phyloP scores from a whole-genome alignment of 2,329 filamentous ascomycete genomes.

The Aspergillus calidoustus region DNA sequence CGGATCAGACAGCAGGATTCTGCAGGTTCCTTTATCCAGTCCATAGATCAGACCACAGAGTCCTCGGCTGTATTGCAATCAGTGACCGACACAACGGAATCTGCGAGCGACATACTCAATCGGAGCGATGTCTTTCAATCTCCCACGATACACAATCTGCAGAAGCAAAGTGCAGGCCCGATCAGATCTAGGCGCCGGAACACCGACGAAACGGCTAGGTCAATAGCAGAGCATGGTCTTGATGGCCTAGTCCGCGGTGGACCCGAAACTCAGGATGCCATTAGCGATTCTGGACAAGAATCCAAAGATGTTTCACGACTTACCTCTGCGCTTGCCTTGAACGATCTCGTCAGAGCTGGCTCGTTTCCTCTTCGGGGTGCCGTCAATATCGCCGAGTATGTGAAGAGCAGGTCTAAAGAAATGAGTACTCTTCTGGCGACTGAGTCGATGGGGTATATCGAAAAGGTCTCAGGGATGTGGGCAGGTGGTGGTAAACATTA shows the following conservation, averaged over 20 bases:
- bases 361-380: slow-evolving; percentile 82
- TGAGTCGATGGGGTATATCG: slow-evolving; percentile 94
- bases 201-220: slow-evolving; percentile 43
- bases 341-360: slow-evolving; percentile 65
- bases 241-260: slow-evolving; percentile 16
- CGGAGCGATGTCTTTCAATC: slow-evolving; percentile 87
- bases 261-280: slow-evolving; percentile 23
- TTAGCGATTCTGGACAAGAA: slow-evolving; percentile 32
- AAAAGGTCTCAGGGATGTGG: slow-evolving; percentile 97
- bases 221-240: slow-evolving; percentile 30
- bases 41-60: slow-evolving; percentile 72
- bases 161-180: slow-evolving; percentile 33
- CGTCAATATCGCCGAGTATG: slow-evolving; percentile 78
- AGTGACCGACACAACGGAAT: slow-evolving; percentile 73
- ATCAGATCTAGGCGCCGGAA: slow-evolving; percentile 33
- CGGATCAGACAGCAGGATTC: slow-evolving; percentile 64
- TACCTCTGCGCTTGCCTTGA: slow-evolving; percentile 56
- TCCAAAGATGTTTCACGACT: slow-evolving; percentile 25
- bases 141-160: slow-evolving; percentile 63
- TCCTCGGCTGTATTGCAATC: slow-evolving; percentile 72
- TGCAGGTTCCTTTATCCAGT: slow-evolving; percentile 76
- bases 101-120: slow-evolving; percentile 86
- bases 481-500: slow-evolving; percentile 91
- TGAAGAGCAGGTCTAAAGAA: slow-evolving; percentile 76
- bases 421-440: slow-evolving; percentile 83